A percentile compares a stretch with the other conserved stretches of the same genome.
These are phyloP conservation scores for Phaeophleospora eucalypticola DNA, from an alignment of 2,329 filamentous ascomycete genomes.

Conservation along the genomic window DNA sequence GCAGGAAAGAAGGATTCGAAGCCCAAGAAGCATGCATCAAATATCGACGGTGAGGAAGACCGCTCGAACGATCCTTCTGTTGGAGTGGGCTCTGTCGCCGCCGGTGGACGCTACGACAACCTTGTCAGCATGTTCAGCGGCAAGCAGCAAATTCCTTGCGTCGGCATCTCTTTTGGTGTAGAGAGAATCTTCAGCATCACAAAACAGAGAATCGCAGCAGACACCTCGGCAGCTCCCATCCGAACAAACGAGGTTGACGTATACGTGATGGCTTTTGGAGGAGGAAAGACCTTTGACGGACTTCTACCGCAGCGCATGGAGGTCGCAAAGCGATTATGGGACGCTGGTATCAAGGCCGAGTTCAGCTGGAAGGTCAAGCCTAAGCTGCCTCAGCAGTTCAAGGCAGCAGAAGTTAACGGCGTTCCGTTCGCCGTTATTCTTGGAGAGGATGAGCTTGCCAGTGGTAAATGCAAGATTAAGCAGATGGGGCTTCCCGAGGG, in stretches of 20 bases:
- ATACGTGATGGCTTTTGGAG: conserved; percentile 92
- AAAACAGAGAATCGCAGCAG: conserved; percentile 67
- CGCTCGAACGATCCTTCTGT: conserved; percentile 73
- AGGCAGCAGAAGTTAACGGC: conserved; percentile 73
- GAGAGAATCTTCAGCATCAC: conserved; percentile 93
- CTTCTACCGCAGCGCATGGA: conserved; percentile 79
- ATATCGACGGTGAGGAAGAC: conserved; percentile 54
- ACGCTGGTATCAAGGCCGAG: conserved; percentile 85
- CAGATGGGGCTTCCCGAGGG: conserved; percentile 73
- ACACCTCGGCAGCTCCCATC: conserved; percentile 51
- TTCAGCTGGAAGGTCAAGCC: conserved; percentile 88
- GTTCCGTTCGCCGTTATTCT: conserved; percentile 85
- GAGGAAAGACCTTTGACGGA: conserved; percentile 77
- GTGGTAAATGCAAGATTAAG: conserved; percentile 85
- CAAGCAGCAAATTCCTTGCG: conserved; percentile 73
- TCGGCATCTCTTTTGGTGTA: conserved; percentile 88
- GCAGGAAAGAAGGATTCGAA: conserved; percentile 50
- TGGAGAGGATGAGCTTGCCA: conserved; percentile 81
- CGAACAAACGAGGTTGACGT: conserved; percentile 78
- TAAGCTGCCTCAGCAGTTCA: conserved; percentile 84
- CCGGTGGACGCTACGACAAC: conserved; percentile 87
- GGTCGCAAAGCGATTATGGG: conserved; percentile 73
- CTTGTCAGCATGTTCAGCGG: conserved; percentile 90
- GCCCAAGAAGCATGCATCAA: conserved; percentile 37
- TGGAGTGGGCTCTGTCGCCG: conserved; percentile 82